These are phyloP conservation scores for Pichia sp. DNA, from an alignment of 1,139 yeast genomes.

Conservation along the genomic window DNA sequence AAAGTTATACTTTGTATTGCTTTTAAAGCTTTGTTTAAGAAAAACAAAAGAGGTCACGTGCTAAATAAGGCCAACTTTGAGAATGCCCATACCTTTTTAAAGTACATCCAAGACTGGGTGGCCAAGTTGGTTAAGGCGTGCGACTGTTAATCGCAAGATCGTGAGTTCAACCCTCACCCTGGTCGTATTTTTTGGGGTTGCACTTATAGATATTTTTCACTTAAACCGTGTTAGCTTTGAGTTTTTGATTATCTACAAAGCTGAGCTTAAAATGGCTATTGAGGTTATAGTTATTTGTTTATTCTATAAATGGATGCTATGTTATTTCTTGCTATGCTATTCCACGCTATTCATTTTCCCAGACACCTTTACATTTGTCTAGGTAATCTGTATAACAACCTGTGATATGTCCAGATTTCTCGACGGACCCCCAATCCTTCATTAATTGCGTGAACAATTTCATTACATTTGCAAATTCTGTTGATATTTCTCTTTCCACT, in stretches of 20 bases:
- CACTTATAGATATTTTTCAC: neutral
- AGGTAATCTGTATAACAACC: constrained; percentile 21
- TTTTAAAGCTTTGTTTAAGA: no score
- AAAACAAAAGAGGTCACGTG: no score
- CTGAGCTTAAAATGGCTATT: no score
- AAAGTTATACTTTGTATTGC: no score
- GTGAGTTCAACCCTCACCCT: constrained; percentile 5
- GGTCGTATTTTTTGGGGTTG: constrained; percentile 1
- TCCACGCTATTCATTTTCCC: constrained; percentile 15
- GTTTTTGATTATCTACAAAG: neutral
- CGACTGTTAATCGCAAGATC: constrained; percentile 6
- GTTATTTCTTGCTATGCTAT: neutral
- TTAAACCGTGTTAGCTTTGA: neutral
- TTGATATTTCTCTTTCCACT: constrained; percentile 23
- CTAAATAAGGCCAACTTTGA: no score
- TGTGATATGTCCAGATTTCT: no score
- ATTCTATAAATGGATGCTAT: neutral
- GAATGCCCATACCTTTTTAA: no score
- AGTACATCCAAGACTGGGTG: constrained; percentile 2
- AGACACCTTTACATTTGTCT: constrained; percentile 18
- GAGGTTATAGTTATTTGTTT: neutral
- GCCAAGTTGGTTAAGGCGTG: constrained; percentile 6
- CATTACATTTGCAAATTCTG: constrained; percentile 17
- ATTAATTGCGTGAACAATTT: constrained; percentile 12
- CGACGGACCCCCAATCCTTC: constrained; percentile 20